Evolutionary conservation across 2,329 filamentous ascomycete species (phyloP), one percentile per base, ranked within the genome.

Genomic region (Truncatella angustata): DNA sequence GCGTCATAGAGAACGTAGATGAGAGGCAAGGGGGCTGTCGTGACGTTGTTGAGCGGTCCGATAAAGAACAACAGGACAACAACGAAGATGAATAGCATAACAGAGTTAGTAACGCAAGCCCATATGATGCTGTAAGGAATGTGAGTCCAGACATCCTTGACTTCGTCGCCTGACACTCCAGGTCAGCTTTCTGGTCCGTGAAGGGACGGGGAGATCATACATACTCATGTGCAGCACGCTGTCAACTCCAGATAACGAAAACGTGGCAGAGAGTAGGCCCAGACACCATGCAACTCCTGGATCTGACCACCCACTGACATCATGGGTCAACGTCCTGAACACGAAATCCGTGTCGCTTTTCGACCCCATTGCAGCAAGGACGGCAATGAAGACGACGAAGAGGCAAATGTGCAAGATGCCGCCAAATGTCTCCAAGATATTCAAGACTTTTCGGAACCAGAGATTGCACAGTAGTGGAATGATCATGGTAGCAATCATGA

Each of bases 281-380:
- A 46, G 16, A 34, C 43, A 18, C 16, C 26, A 46, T 5, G 43
- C 43, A 4, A 46, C 16, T 4, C 26, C 43, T 5, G 43, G 28
- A 20, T 46, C 34, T 4, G n/a, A 18, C 43, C 43, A 46, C 9
- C 43, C 43, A 14, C 43, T 46, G 30, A 35, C 43, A 21, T 34
- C 43, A 12, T 46, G 43, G n/a, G 43, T 46, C 43, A 46, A 46
- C 5, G 43, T 46, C 43, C 34, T 35, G 43, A 32, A 46, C 12
- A 32, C 30, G 43, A 46, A 46, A 23, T 21, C 26, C 5, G 11
- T 46, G 18, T 46, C 43, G 26, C 26, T 34, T 12, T 24, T 32
- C 2, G 26, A 16, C 16, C n/a, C 26, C 11, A 26, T 28, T 6
- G 43, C 24, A 4, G 30, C 26, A 14, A 46, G 30, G 6, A 35